Evolutionary conservation across 768 basidiomycete genomes (phyloP).

Genomic region (Russula griseocarnosa): DNA sequence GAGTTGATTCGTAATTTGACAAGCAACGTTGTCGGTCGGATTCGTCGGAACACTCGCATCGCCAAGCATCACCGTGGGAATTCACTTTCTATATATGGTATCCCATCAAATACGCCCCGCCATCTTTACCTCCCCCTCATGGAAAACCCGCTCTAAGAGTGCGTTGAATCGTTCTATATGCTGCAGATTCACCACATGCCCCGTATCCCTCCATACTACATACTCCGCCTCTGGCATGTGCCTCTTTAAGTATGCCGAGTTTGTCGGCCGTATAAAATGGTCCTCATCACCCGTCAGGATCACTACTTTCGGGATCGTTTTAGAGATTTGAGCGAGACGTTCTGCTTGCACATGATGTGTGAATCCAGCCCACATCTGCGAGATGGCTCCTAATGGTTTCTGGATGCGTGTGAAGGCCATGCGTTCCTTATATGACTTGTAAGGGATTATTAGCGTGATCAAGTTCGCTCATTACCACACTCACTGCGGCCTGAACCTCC

Average conservation of each 20-base stretch:
- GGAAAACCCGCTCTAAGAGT: conserved; percentile 52
- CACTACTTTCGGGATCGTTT: conserved; percentile 57
- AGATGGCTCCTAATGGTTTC: conserved; percentile 54
- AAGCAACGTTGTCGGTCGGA: conserved; percentile 25
- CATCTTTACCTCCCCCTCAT: conserved; percentile 31
- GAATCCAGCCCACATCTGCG: conserved; percentile 66
- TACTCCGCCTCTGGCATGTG: conserved; percentile 55
- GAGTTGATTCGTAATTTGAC: conserved; percentile 16
- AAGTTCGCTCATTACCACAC: conserved; percentile 14
- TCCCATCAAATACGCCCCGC: neutral
- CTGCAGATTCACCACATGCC: conserved; percentile 61
- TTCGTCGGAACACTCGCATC: conserved; percentile 13
- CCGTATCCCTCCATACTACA: conserved; percentile 56
- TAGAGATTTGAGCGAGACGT: conserved; percentile 38
- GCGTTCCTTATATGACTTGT: conserved; percentile 46
- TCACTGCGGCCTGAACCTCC: conserved; percentile 54
- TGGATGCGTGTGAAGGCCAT: conserved; percentile 55
- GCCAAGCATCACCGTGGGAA: conserved; percentile 26
- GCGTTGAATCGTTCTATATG: conserved; percentile 47
- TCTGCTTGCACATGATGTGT: conserved; percentile 53
- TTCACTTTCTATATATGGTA: neutral
- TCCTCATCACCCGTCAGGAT: conserved; percentile 70
- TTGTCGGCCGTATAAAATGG: conserved; percentile 47
- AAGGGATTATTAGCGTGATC: neutral
- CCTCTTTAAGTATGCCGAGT: conserved; percentile 50